phyloP scores from a whole-genome alignment of 2,329 filamentous ascomycete genomes.

The Hysterium pulicare region DNA sequence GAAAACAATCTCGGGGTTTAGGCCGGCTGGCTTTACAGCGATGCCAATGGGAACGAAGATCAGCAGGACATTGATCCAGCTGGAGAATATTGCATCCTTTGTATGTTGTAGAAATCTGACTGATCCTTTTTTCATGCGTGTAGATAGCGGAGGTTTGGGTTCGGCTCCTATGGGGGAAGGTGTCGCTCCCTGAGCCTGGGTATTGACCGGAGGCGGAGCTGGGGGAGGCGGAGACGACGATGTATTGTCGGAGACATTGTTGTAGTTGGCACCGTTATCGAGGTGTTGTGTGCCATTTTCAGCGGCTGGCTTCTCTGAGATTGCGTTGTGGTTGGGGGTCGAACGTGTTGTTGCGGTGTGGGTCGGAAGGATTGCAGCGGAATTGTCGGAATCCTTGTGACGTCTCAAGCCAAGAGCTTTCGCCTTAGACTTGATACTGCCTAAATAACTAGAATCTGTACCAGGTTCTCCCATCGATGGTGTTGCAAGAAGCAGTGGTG shows the following conservation, averaged over 20 bases:
- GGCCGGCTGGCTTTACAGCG: constrained; percentile 49
- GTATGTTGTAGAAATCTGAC: constrained; percentile 53
- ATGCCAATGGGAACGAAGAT: constrained; percentile 79
- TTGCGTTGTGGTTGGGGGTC: constrained; percentile 14
- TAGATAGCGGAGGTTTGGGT: constrained; percentile 44
- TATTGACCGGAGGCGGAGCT: constrained; percentile 42
- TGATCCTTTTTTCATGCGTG: constrained; percentile 50
- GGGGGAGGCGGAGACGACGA: constrained; percentile 25
- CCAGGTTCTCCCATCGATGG: constrained; percentile 54
- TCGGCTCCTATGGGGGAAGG: constrained; percentile 50
- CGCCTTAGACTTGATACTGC: constrained; percentile 51
- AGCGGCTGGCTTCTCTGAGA: constrained; percentile 21
- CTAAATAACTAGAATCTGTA: constrained; percentile 50
- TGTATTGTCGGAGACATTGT: constrained; percentile 27
- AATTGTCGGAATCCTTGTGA: constrained; percentile 26
- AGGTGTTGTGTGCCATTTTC: constrained; percentile 7
- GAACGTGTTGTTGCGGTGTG: constrained; percentile 16
- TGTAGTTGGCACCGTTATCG: constrained; percentile 13
- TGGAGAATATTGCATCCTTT: constrained; percentile 63
- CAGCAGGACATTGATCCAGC: constrained; percentile 74
- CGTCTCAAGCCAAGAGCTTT: constrained; percentile 44
- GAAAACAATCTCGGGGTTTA: constrained; percentile 46
- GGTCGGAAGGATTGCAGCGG: constrained; percentile 24
- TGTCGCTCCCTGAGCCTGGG: constrained; percentile 50
- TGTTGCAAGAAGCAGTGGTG: constrained; percentile 3